Evolutionary conservation across 1,284 basidiomycete species (phyloP).

Genomic region (Erythrobasidium hasegawianum): DNA sequence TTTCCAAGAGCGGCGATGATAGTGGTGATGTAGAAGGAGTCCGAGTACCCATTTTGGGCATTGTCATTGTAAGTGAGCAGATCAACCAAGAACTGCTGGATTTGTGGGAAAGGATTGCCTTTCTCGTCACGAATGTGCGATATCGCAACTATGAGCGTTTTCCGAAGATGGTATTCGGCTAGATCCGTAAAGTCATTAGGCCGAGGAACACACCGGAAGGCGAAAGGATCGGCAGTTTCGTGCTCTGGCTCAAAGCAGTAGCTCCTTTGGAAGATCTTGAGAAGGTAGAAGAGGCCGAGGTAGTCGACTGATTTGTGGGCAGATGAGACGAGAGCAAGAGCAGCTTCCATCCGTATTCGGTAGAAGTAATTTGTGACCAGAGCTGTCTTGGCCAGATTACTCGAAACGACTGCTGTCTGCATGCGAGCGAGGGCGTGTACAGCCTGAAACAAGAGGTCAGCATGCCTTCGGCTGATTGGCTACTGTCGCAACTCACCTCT

Average conservation of each 20-base stretch:
- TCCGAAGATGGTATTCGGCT: slow-evolving; percentile 88
- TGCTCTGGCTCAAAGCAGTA: slow-evolving; percentile 86
- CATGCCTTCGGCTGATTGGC: no score
- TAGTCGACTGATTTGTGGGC: slow-evolving; percentile 76
- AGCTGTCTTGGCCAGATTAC: slow-evolving; percentile 83
- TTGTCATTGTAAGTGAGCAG: slow-evolving; percentile 92
- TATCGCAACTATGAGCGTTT: slow-evolving; percentile 76
- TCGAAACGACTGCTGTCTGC: slow-evolving; percentile 84
- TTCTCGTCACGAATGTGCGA: slow-evolving; percentile 73
- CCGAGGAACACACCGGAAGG: slow-evolving; percentile 77
- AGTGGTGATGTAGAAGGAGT: slow-evolving; percentile 84
- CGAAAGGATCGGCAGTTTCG: slow-evolving; percentile 70
- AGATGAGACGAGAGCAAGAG: slow-evolving; percentile 61
- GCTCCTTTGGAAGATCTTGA: slow-evolving; percentile 84
- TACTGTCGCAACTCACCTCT: slow-evolving; percentile 70
- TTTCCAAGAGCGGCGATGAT: slow-evolving; percentile 78
- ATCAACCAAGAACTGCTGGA: slow-evolving; percentile 86
- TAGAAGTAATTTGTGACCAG: slow-evolving; percentile 95
- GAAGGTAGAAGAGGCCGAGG: slow-evolving; percentile 88
- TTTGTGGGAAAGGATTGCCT: slow-evolving; percentile 77
- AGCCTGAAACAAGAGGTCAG: no score
- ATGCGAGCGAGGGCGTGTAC: slow-evolving; percentile 75
- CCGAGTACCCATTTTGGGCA: slow-evolving; percentile 87
- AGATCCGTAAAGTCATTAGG: slow-evolving; percentile 92
- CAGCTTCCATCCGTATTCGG: slow-evolving; percentile 94